Percentiles rank a stretch among this genome's conserved stretches.
phyloP scores from a whole-genome alignment of 2,329 filamentous ascomycete species.

The Chaetomium olivaceum region DNA sequence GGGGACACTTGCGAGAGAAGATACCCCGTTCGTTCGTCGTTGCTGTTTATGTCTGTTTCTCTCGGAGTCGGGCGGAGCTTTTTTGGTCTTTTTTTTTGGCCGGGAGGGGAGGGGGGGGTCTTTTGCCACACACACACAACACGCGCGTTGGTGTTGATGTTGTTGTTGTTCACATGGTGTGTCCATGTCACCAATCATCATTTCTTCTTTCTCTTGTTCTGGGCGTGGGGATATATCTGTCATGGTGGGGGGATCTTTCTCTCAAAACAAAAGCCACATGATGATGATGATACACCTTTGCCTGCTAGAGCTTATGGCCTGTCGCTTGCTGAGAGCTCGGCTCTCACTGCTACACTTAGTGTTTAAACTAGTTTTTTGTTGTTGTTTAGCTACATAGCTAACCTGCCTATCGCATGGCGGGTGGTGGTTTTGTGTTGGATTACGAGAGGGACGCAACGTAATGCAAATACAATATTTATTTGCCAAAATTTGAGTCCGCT shows the following conservation, averaged over 20 bases:
- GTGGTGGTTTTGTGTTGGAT: conserved; percentile 3
- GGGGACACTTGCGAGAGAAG: background rate
- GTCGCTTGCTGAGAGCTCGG: conserved; percentile 5
- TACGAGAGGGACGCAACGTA: conserved; percentile 7
- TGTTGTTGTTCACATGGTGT: background rate
- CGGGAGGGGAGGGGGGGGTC: background rate
- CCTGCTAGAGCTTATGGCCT: conserved; percentile 2
- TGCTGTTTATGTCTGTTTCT: background rate
- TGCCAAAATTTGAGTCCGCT: background rate
- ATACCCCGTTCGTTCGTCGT: conserved; percentile 8
- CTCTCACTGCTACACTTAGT: conserved; percentile 12
- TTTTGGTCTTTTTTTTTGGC: background rate
- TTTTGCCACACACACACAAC: background rate
- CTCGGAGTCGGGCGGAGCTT: conserved; percentile 5
- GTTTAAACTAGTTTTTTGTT: conserved; percentile 9
- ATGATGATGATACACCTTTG: conserved; percentile 12
- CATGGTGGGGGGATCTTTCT: conserved; percentile 8
- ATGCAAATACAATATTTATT: conserved; percentile 11
- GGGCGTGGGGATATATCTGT: conserved; percentile 3
- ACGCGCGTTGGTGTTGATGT: background rate
- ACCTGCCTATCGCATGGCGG: background rate
- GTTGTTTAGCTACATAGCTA: background rate
- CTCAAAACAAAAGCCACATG: conserved; percentile 5
- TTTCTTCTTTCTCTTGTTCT: background rate
- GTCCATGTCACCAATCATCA: background rate